phyloP scores from a whole-genome alignment of 2,329 filamentous ascomycete species.

The Botryotinia narcissicola region DNA sequence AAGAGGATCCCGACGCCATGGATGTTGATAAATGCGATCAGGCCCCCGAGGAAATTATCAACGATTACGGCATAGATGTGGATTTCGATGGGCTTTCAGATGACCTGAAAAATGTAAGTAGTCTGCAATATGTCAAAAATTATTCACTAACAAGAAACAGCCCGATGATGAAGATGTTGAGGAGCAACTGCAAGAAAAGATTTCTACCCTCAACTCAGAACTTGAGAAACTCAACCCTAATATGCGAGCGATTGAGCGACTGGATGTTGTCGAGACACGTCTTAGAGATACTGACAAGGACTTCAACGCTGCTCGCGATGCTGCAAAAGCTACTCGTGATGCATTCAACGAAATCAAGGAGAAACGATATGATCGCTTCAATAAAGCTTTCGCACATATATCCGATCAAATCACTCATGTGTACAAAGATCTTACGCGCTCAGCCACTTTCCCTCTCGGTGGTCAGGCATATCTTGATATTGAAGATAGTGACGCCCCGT shows the following conservation, averaged over 20 bases:
- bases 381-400: slow-evolving; percentile 92
- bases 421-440: slow-evolving; percentile 92
- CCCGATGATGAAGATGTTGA: slow-evolving; percentile 70
- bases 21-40: slow-evolving; percentile 77
- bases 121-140: slow-evolving; percentile 37
- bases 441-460: slow-evolving; percentile 87
- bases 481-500: slow-evolving; percentile 90
- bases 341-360: slow-evolving; percentile 80
- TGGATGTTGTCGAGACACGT: slow-evolving; percentile 80
- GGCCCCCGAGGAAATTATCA: slow-evolving; percentile 63
- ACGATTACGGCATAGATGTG: slow-evolving; percentile 89
- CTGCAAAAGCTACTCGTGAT: slow-evolving; percentile 73
- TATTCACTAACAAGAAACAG: slow-evolving; percentile 43
- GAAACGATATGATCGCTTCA: slow-evolving; percentile 85
- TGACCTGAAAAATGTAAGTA: slow-evolving; percentile 73
- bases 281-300: slow-evolving; percentile 83
- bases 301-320: slow-evolving; percentile 78
- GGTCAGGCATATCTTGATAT: slow-evolving; percentile 87
- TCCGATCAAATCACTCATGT: slow-evolving; percentile 90
- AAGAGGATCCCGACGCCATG: slow-evolving; percentile 83
- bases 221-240: slow-evolving; percentile 96
- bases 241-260: slow-evolving; percentile 89
- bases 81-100: slow-evolving; percentile 81
- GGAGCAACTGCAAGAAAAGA: slow-evolving; percentile 72
- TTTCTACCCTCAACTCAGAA: slow-evolving; percentile 69